Conservation (phyloP, 306 rosid genomes). For the Acmispon strigosus region DNA sequence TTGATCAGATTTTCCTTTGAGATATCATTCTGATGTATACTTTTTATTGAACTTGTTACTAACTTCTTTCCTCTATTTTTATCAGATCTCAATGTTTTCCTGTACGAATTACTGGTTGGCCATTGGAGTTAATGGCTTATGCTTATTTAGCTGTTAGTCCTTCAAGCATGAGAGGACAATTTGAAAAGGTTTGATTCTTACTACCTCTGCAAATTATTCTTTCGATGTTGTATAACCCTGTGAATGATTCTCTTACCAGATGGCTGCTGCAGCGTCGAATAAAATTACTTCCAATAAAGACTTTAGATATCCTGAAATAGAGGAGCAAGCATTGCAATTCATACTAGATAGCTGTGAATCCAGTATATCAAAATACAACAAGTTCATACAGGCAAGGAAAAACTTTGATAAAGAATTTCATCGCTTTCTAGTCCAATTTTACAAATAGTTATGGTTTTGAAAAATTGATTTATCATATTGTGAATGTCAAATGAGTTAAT, state of each 20-base stretch:
- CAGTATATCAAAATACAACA: slow-evolving; percentile 82
- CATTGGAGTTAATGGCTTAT: slow-evolving; percentile 82
- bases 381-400: slow-evolving; percentile 67
- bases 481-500: neutral
- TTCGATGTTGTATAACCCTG: slow-evolving; percentile 4
- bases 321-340: slow-evolving; percentile 82
- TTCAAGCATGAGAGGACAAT: slow-evolving; percentile 67
- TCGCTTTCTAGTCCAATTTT: neutral
- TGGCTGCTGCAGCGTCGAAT: slow-evolving; percentile 87
- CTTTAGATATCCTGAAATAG: slow-evolving; percentile 66
- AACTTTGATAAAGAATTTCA: neutral
- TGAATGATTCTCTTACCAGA: slow-evolving; percentile 39
- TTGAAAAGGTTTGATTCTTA: slow-evolving; percentile 62
- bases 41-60: neutral
- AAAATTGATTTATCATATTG: neutral
- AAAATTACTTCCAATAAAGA: slow-evolving; percentile 56
- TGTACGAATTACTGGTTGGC: slow-evolving; percentile 86
- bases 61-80: slow-evolving; percentile 9
- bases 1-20: too few relatives aligned
- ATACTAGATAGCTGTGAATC: slow-evolving; percentile 79
- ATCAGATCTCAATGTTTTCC: slow-evolving; percentile 87
- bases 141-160: slow-evolving; percentile 90
- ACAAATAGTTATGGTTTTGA: neutral
- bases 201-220: neutral
- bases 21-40: too few relatives aligned